Evolutionary conservation across 2,329 filamentous ascomycete genomes (phyloP).

Genomic region (Penicillium palitans): DNA sequence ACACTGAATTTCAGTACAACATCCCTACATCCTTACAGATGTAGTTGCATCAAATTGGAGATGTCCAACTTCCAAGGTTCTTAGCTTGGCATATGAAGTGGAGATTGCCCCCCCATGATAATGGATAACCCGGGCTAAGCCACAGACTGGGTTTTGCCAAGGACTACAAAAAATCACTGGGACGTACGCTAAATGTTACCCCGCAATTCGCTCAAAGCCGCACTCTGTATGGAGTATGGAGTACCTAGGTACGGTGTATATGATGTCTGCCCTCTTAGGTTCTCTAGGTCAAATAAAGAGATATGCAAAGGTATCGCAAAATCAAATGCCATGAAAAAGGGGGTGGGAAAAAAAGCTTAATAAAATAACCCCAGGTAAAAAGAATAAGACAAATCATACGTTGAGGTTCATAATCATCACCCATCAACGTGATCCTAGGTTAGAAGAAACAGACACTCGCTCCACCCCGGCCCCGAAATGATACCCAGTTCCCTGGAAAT

Average conservation of each 20-base stretch:
- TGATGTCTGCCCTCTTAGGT: not conserved
- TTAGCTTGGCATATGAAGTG: not conserved
- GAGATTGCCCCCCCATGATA: not conserved
- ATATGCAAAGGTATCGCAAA: slow-evolving; percentile 9
- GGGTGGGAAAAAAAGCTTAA: not conserved
- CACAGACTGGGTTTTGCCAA: not conserved
- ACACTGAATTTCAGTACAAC: not conserved
- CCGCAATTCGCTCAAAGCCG: slow-evolving; percentile 3
- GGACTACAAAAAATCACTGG: not conserved
- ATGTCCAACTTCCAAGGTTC: not conserved
- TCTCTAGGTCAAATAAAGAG: slow-evolving; percentile 6
- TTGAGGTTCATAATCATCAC: slow-evolving; percentile 8
- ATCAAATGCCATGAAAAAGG: slow-evolving; percentile 1
- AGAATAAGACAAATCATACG: not conserved
- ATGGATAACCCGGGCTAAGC: not conserved
- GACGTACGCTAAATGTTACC: not conserved
- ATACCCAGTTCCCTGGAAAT: slow-evolving; percentile 10
- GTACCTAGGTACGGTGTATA: not conserved
- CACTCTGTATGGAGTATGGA: not conserved
- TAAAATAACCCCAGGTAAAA: not conserved
- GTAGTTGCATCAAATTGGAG: not conserved
- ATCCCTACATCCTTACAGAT: not conserved
- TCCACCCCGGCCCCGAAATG: slow-evolving; percentile 8
- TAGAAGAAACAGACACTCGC: not conserved
- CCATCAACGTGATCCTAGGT: slow-evolving; percentile 3